A percentile compares a stretch with the other conserved stretches of the same genome.
Conservation (phyloP, 2,329 filamentous ascomycete species). For the Byssothecium circinans region DNA sequence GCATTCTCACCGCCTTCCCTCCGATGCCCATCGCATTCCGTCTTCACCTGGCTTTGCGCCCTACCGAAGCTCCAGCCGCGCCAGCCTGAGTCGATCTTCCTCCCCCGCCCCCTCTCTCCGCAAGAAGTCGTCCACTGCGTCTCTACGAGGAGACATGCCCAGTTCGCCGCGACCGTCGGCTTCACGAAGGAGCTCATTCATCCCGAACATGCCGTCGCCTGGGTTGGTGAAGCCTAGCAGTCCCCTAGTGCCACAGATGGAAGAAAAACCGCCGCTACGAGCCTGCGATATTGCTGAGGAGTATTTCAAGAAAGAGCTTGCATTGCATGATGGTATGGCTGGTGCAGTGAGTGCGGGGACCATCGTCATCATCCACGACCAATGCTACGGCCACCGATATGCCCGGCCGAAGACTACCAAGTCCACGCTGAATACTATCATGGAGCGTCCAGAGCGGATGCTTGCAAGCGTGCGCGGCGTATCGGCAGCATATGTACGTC, state of each 20-base stretch:
- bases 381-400: constrained; percentile 92
- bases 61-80: constrained; percentile 46
- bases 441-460: constrained; percentile 90
- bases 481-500: constrained; percentile 83
- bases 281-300: constrained; percentile 64
- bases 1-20: constrained; percentile 24
- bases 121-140: constrained; percentile 47
- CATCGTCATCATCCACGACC: constrained; percentile 85
- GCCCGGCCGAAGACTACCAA: constrained; percentile 79
- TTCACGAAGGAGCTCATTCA: constrained; percentile 49
- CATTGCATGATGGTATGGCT: constrained; percentile 57
- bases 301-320: constrained; percentile 70
- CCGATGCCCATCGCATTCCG: constrained; percentile 23
- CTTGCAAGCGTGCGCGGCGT: constrained; percentile 81
- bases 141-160: constrained; percentile 44
- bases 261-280: constrained; percentile 49
- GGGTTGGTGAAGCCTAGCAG: constrained; percentile 40
- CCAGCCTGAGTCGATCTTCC: constrained; percentile 45
- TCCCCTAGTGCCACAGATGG: constrained; percentile 42
- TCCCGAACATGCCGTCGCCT: constrained; percentile 44
- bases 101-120: constrained; percentile 43
- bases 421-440: constrained; percentile 73
- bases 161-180: constrained; percentile 41
- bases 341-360: constrained; percentile 58
- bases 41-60: constrained; percentile 28